Percentiles rank a stretch among this genome's conserved stretches.
phyloP scores from a whole-genome alignment of 352 stramenopile species.

The Pythium plurisporium region DNA sequence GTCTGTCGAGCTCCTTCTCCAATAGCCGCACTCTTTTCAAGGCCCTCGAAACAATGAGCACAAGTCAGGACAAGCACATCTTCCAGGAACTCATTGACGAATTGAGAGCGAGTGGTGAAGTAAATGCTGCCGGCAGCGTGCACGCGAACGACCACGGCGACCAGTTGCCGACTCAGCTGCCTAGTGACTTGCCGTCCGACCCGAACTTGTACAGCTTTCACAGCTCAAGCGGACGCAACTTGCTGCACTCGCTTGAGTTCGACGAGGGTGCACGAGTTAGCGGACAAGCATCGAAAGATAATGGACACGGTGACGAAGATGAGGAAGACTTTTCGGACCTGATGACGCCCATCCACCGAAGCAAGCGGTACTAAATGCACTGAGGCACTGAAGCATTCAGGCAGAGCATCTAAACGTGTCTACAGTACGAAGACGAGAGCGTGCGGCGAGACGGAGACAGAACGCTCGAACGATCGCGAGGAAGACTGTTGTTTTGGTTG shows the following conservation, averaged over 20 bases:
- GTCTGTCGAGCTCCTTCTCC: slow-evolving; percentile 51
- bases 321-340: slow-evolving; percentile 20
- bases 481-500: too few relatives aligned
- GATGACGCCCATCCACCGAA: slow-evolving; percentile 20
- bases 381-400: too few relatives aligned
- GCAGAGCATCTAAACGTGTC: too few relatives aligned
- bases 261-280: slow-evolving; percentile 12
- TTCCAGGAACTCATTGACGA: slow-evolving; percentile 63
- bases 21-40: slow-evolving; percentile 52
- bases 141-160: slow-evolving; percentile 12
- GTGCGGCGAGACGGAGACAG: too few relatives aligned
- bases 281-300: neutral
- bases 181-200: slow-evolving; percentile 21
- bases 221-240: slow-evolving; percentile 18
- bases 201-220: slow-evolving; percentile 19
- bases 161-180: neutral
- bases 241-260: slow-evolving; percentile 31
- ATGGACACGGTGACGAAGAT: slow-evolving; percentile 37
- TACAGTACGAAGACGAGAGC: too few relatives aligned
- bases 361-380: slow-evolving; percentile 25
- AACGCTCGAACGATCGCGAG: too few relatives aligned
- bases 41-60: slow-evolving; percentile 47
- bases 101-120: slow-evolving; percentile 18
- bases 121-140: neutral
- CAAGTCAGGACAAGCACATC: slow-evolving; percentile 60